A percentile compares a stretch with the other conserved stretches of the same genome.
Evolutionary conservation across 2,329 filamentous ascomycete genomes (phyloP).

Genomic region (Hymenoscyphus infarciens): DNA sequence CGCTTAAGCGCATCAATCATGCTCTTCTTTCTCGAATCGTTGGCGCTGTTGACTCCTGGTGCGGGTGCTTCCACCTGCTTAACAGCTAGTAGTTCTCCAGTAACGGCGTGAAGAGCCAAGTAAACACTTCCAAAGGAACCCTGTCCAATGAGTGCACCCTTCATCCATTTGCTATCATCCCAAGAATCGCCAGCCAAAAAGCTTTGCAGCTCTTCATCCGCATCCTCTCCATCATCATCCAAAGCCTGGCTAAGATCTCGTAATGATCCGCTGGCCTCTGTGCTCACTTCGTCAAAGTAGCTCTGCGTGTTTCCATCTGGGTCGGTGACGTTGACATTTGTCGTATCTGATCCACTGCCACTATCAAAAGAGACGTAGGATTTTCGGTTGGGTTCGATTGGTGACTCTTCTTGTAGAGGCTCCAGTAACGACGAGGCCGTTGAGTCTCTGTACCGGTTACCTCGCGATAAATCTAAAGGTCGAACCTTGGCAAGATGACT

Average conservation of each 20-base stretch:
- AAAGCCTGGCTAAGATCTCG: slow-evolving; percentile 83
- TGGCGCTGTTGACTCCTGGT: slow-evolving; percentile 71
- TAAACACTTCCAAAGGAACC: slow-evolving; percentile 97
- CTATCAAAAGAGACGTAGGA: slow-evolving; percentile 87
- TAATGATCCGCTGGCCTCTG: slow-evolving; percentile 69
- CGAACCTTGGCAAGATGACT: slow-evolving; percentile 50
- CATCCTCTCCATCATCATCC: slow-evolving; percentile 86
- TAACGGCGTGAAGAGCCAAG: slow-evolving; percentile 89
- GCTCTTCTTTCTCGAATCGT: slow-evolving; percentile 88
- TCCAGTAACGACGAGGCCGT: slow-evolving; percentile 85
- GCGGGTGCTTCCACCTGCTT: slow-evolving; percentile 94
- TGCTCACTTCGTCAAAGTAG: slow-evolving; percentile 79
- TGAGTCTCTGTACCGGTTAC: slow-evolving; percentile 70
- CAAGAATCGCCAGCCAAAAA: slow-evolving; percentile 92
- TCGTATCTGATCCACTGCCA: slow-evolving; percentile 69
- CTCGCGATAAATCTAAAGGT: slow-evolving; percentile 42
- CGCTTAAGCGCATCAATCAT: slow-evolving; percentile 98
- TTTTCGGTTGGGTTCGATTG: slow-evolving; percentile 80
- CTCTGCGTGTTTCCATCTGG: slow-evolving; percentile 73
- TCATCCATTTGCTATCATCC: slow-evolving; percentile 99
- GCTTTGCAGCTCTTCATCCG: slow-evolving; percentile 82
- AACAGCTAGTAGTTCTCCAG: slow-evolving; percentile 94
- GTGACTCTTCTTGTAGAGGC: slow-evolving; percentile 85
- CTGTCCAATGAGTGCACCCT: slow-evolving; percentile 93
- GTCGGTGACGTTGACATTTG: slow-evolving; percentile 70